Base-by-base conservation (phyloP, 306 rosid species). In the Hippophae rhamnoides region DNA sequence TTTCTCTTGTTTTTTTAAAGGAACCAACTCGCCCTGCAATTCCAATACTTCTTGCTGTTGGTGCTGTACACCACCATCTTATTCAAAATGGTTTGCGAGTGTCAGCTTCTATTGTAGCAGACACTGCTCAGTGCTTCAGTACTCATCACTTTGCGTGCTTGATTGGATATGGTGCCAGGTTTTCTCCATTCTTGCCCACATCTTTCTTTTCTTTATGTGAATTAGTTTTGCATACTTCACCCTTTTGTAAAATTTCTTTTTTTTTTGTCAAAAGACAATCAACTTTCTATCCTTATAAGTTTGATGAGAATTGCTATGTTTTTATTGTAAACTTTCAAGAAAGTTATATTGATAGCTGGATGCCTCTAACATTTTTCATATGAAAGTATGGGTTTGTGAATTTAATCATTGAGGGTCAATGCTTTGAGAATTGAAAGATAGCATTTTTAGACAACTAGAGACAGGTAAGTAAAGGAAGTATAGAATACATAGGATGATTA, bases 101-200 rank as follows among this genome's bases (percentile, higher is more conserved):
- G 83, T 92, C 96, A 53, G 93, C 99, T 47, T 85, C 99, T 49
- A 78, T 92, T 64, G 47, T 92, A 59, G 99, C 86, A 10, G 96
- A 92, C 56, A 87, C 99, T 65, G 89, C 99, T 71, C 99, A 92
- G 76, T 92, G 96, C 83, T 92, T 92, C 76, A 92, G 99, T 76
- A 92, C 99, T 60, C 99, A 92, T 81, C 99, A 92, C 48, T 92
- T 87, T 78, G 96, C 99, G 65, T 92, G 96, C 72, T 83, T 92
- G 79, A 80, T 92, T 71, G 99, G 99, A 87, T 92, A 85, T 75
- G 99, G 99, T 76, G 99, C 99, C 67, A 92, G 99, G 99, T 92
- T 64, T 41, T 58, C 54, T 58, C 8, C n/a, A 1, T 31, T 8
- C 14, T 12, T 53, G 10, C 26, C 14, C 42, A 10, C 8, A 53